A percentile compares a stretch with the other conserved stretches of the same genome.
These are phyloP conservation scores for Ceratobasidium sp. DNA, from an alignment of 1,284 basidiomycete genomes.

Conservation along the genomic window DNA sequence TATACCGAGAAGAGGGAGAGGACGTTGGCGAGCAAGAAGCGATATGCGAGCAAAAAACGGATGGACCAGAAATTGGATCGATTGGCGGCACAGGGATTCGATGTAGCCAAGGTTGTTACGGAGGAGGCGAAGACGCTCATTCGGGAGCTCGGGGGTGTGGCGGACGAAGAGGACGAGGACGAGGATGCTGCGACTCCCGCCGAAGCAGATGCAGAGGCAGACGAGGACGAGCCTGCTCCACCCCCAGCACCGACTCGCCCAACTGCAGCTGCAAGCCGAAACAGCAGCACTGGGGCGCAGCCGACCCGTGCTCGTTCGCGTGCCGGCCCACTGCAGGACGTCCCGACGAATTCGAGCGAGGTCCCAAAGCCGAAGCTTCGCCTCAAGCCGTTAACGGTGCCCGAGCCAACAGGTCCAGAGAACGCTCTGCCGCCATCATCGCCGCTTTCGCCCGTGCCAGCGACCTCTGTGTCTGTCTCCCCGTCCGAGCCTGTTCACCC, in stretches of 20 bases:
- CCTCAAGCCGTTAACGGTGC: slow-evolving; percentile 32
- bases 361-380: slow-evolving; percentile 27
- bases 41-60: slow-evolving; percentile 42
- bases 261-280: no score
- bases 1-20: slow-evolving; percentile 43
- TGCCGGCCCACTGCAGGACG: slow-evolving; percentile 18
- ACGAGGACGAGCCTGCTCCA: slow-evolving; percentile 20
- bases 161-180: slow-evolving; percentile 17
- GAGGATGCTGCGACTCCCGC: neutral
- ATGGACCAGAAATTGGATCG: slow-evolving; percentile 41
- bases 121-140: slow-evolving; percentile 32
- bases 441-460: slow-evolving; percentile 39
- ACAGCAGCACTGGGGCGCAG: neutral
- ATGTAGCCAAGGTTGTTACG: slow-evolving; percentile 37
- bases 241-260: neutral
- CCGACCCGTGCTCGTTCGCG: neutral
- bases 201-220: no score
- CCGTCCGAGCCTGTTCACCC: slow-evolving; percentile 38
- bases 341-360: slow-evolving; percentile 39
- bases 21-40: slow-evolving; percentile 41
- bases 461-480: slow-evolving; percentile 32
- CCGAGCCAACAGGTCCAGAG: slow-evolving; percentile 26
- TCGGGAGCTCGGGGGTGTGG: slow-evolving; percentile 20
- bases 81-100: slow-evolving; percentile 37
- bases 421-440: slow-evolving; percentile 40